A percentile compares a stretch with the other conserved stretches of the same genome.
phyloP scores from a whole-genome alignment of 2,329 filamentous ascomycete species.

The Botryotinia globosa region DNA sequence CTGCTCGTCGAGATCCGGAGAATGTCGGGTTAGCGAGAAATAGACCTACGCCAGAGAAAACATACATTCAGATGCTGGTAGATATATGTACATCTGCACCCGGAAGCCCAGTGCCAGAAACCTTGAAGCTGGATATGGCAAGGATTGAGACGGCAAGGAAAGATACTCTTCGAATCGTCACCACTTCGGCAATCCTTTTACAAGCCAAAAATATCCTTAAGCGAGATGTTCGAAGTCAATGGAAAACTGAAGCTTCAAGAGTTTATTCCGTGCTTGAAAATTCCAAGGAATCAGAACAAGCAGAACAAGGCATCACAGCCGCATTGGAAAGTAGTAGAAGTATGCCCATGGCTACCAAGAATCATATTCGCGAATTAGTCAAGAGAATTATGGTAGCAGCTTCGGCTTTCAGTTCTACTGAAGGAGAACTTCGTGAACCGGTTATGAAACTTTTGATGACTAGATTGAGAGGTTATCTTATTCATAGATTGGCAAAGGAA shows the following conservation, averaged over 20 bases:
- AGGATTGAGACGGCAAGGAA: constrained; percentile 58
- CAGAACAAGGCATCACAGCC: constrained; percentile 59
- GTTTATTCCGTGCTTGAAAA: constrained; percentile 67
- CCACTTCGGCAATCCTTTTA: constrained; percentile 69
- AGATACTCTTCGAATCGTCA: constrained; percentile 63
- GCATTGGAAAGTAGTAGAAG: constrained; percentile 60
- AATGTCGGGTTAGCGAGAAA: constrained; percentile 60
- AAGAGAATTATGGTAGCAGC: constrained; percentile 48
- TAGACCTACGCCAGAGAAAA: constrained; percentile 63
- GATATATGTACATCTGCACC: constrained; percentile 70
- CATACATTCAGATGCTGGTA: constrained; percentile 73
- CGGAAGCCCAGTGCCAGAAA: constrained; percentile 64
- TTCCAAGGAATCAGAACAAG: constrained; percentile 46
- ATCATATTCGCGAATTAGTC: constrained; percentile 56
- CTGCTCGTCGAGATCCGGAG: constrained; percentile 66
- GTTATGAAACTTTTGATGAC: constrained; percentile 66
- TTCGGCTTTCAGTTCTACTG: constrained; percentile 20
- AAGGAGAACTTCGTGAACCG: constrained; percentile 47
- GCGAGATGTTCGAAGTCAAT: constrained; percentile 72
- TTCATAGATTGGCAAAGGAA: constrained; percentile 58
- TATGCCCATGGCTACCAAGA: constrained; percentile 63
- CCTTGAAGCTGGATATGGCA: constrained; percentile 64
- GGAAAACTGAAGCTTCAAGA: constrained; percentile 72
- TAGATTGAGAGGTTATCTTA: constrained; percentile 64
- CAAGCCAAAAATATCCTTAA: constrained; percentile 83